phyloP scores from a whole-genome alignment of 1,139 yeast species.

The Sugiyamaella novakii region DNA sequence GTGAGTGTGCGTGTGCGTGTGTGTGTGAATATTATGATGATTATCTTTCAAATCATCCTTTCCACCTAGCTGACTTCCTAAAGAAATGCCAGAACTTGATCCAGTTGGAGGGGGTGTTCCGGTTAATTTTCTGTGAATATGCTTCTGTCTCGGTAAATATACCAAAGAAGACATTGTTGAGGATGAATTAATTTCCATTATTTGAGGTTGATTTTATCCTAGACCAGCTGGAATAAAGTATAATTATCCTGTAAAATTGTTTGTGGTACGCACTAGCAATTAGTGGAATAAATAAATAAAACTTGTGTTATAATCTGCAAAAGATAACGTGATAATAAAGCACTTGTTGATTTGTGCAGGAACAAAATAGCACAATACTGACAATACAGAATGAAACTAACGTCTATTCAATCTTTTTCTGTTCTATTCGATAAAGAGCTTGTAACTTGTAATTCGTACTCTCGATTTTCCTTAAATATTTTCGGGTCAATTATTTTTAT shows the following conservation, averaged over 20 bases:
- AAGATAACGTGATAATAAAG: no score
- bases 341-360: no score
- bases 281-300: neutral
- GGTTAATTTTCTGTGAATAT: constrained; percentile 12
- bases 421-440: no score
- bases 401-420: no score
- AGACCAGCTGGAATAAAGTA: neutral
- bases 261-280: neutral
- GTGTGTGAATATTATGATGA: neutral
- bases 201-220: neutral
- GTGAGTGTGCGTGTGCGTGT: neutral
- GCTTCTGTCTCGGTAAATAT: constrained; percentile 15
- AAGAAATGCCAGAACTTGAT: neutral
- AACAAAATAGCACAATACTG: no score
- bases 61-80: constrained; percentile 6
- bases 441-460: no score
- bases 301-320: neutral
- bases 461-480: no score
- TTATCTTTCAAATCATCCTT: neutral
- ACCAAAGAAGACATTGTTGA: constrained; percentile 19
- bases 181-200: constrained; percentile 5
- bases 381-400: no score
- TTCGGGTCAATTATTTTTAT: no score
- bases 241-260: neutral
- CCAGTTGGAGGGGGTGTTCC: constrained; percentile 4